phyloP scores from a whole-genome alignment of 305 asterid genomes.

The Solanum aculeatissimum region DNA sequence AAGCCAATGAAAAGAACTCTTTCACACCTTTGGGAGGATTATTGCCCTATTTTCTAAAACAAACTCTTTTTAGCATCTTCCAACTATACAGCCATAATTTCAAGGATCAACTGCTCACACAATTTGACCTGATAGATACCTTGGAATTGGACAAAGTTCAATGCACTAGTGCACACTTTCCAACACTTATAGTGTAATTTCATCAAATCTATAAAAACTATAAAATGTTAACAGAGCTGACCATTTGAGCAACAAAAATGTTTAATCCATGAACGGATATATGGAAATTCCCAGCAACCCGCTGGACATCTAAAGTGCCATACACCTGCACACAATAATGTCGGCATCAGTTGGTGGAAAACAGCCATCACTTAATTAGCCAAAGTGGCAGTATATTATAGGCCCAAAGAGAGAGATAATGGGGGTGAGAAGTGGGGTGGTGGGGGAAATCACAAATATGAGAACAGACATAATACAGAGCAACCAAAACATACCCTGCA shows the following conservation, averaged over 20 bases:
- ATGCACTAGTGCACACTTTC: neutral
- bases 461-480: neutral
- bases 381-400: neutral
- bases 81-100: neutral
- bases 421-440: neutral
- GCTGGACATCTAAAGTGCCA: constrained; percentile 90
- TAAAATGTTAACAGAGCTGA: constrained; percentile 17
- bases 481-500: constrained; percentile 62
- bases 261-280: constrained; percentile 92
- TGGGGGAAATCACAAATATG: neutral
- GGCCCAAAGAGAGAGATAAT: neutral
- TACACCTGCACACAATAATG: constrained; percentile 51
- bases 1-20: neutral
- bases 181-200: neutral
- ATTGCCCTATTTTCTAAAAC: neutral
- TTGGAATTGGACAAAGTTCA: neutral
- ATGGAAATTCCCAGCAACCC: constrained; percentile 99
- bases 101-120: neutral
- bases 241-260: constrained; percentile 95
- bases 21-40: neutral
- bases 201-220: neutral
- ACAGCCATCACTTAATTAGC: neutral
- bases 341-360: neutral
- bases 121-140: neutral
- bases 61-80: neutral